Evolutionary conservation across 1,139 yeast genomes (phyloP).

Genomic region (Pichia inconspicua): DNA sequence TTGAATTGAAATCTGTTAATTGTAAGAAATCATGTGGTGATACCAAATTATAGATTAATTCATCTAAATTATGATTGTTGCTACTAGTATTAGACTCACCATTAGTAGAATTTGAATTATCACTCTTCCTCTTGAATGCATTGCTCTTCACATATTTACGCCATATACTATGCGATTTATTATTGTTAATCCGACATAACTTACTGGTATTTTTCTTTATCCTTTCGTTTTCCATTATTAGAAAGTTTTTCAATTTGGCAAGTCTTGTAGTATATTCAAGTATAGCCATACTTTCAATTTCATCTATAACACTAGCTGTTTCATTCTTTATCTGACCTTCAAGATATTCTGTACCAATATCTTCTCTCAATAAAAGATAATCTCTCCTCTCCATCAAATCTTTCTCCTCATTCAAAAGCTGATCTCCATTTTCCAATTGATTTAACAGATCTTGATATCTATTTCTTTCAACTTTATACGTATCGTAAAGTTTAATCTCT

Average conservation of each 20-base stretch:
- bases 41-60: not conserved
- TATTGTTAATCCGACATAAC: constrained; percentile 8
- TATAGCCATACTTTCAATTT: constrained; percentile 24
- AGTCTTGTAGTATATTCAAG: constrained; percentile 25
- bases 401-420: constrained; percentile 15
- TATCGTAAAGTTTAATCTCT: constrained; percentile 3
- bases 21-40: constrained; percentile 8
- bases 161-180: constrained; percentile 12
- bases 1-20: constrained; percentile 24
- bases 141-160: constrained; percentile 8
- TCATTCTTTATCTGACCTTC: constrained; percentile 22
- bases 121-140: not conserved
- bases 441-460: constrained; percentile 5
- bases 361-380: constrained; percentile 25
- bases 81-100: not conserved
- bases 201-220: constrained; percentile 5
- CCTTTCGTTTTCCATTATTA: constrained; percentile 14
- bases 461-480: constrained; percentile 9
- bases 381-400: constrained; percentile 29
- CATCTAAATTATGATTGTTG: not conserved
- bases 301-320: constrained; percentile 22
- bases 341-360: constrained; percentile 21
- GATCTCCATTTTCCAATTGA: constrained; percentile 3
- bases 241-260: constrained; percentile 28
- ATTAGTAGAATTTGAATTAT: not conserved